These are phyloP conservation scores for Solanum okadae DNA, from an alignment of 257 asterid species.

Conservation along the genomic window DNA sequence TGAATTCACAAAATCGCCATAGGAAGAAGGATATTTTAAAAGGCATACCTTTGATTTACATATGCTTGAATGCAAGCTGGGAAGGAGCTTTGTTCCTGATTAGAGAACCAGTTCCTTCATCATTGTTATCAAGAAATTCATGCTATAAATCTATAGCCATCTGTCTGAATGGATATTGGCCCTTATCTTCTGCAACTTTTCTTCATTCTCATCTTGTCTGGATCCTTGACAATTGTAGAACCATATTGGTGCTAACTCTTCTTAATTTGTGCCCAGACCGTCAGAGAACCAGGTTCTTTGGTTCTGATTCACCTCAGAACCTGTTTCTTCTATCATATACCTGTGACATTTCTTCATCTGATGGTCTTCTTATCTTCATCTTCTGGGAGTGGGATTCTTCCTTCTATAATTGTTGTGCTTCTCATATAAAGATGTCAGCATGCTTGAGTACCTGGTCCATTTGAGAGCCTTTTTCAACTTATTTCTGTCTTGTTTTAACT, in stretches of 20 bases:
- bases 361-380: neutral
- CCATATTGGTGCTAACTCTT: neutral
- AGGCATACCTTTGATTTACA: neutral
- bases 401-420: neutral
- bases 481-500: too few relatives aligned
- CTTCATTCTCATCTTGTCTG: neutral
- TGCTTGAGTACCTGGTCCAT: too few relatives aligned
- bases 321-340: neutral
- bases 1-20: neutral
- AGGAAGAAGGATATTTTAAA: neutral
- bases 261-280: neutral
- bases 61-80: neutral
- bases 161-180: neutral
- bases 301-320: neutral
- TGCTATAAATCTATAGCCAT: neutral
- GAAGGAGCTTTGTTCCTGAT: neutral
- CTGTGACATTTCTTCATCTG: neutral
- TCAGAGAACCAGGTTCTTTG: neutral
- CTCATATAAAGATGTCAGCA: too few relatives aligned
- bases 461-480: too few relatives aligned
- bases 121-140: neutral
- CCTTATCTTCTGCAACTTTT: neutral
- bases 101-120: neutral
- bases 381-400: neutral
- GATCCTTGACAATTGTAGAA: neutral